A percentile compares a stretch with the other conserved stretches of the same genome.
Evolutionary conservation across 73 alveolate species (phyloP).

Genomic region (Durusdinium trenchii): DNA sequence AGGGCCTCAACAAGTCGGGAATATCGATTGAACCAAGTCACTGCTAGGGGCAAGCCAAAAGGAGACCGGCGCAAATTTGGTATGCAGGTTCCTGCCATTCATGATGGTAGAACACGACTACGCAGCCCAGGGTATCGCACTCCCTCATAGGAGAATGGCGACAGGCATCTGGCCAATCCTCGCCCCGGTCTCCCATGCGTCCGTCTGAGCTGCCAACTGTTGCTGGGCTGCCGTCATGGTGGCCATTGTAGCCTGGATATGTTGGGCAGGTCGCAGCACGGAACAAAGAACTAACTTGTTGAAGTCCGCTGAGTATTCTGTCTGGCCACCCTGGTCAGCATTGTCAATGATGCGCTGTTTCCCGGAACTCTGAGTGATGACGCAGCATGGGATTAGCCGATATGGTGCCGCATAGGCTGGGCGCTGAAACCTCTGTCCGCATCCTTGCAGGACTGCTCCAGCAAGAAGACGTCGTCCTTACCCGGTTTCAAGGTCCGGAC

Average conservation of each 20-base stretch:
- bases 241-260: not conserved
- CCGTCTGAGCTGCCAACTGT: not conserved
- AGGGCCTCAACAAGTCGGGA: not conserved
- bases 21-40: too few species aligned
- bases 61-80: not conserved
- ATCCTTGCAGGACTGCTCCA: not conserved
- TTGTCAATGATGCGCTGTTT: not conserved
- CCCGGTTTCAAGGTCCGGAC: not conserved
- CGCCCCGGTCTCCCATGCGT: not conserved
- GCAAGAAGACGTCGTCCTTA: not conserved
- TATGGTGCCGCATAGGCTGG: not conserved
- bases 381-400: not conserved
- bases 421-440: not conserved
- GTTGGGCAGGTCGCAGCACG: too few species aligned
- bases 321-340: not conserved
- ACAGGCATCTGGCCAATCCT: not conserved
- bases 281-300: too few species aligned
- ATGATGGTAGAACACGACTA: not conserved
- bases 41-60: not conserved
- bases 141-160: not conserved
- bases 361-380: not conserved
- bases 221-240: not conserved
- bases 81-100: not conserved
- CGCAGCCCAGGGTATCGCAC: not conserved
- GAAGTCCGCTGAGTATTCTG: too few species aligned